phyloP scores from a whole-genome alignment of 176 grass and related monocot species.

The Musa acuminata region DNA sequence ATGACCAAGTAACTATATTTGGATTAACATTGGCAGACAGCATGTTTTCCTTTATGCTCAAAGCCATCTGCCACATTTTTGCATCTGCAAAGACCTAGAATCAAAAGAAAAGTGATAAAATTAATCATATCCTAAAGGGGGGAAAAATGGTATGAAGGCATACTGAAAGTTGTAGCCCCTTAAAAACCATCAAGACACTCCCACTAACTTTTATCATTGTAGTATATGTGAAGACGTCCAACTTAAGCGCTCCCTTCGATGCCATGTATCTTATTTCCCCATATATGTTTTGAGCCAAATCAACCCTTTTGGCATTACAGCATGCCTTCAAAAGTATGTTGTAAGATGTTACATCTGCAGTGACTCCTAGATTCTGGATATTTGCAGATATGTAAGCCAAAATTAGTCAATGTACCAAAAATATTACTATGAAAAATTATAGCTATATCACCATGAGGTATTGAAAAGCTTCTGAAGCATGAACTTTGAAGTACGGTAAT shows the following conservation, averaged over 20 bases:
- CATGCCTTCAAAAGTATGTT: slow-evolving; percentile 96
- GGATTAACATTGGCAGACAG: slow-evolving; percentile 37
- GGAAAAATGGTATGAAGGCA: slow-evolving; percentile 4
- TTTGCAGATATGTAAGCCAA: slow-evolving; percentile 18
- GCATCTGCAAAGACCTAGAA: slow-evolving; percentile 84
- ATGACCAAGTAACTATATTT: slow-evolving; percentile 82
- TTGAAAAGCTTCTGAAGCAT: no score
- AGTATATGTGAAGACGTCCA: slow-evolving; percentile 80
- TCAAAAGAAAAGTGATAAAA: slow-evolving; percentile 27
- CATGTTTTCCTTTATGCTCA: slow-evolving; percentile 82
- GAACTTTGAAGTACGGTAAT: no score
- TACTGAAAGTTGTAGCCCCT: neutral
- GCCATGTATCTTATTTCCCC: slow-evolving; percentile 64
- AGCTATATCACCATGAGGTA: neutral
- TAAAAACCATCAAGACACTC: slow-evolving; percentile 2
- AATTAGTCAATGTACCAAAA: neutral
- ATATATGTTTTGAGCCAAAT: slow-evolving; percentile 70
- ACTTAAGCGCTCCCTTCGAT: slow-evolving; percentile 39
- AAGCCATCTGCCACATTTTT: slow-evolving; percentile 86
- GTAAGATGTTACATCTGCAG: slow-evolving; percentile 75
- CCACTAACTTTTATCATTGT: slow-evolving; percentile 86
- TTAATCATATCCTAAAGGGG: slow-evolving; percentile 9
- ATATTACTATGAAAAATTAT: neutral
- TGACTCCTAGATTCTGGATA: slow-evolving; percentile 57
- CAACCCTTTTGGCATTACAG: slow-evolving; percentile 59